Base-by-base conservation (phyloP, 495 filamentous ascomycete species). In the Xanthoparmelia taractica region DNA sequence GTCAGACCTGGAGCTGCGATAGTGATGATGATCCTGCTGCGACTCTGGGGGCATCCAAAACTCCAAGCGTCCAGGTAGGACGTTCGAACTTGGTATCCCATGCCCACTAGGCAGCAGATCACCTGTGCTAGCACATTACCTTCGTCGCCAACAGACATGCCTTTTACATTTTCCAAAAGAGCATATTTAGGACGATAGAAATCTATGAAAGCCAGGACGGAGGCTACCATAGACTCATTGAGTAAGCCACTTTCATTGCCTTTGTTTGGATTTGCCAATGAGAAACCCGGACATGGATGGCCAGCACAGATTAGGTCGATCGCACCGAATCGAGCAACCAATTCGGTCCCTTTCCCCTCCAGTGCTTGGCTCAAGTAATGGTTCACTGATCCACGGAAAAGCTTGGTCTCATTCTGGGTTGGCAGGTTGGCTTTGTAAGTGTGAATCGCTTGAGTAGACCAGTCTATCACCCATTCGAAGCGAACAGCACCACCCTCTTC, bases 221-320 rank as follows among this genome's bases (percentile, higher is more conserved):
- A 87, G 0, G 88, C 86, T 4, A 91, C 79, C 48, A 90, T 76
- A 0, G 87, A 90, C 29, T 83, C 84, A 70, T 92, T 89, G 56
- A 80, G 78, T 29, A 85, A 67, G 0, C 75, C 73, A 73, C 79
- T 55, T 33, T 71, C 63, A 73, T 77, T 67, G 63, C 76, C 63
- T 64, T 76, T 83, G 61, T 81, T 70, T 0, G 45, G 36, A n/a
- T 90, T 89, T 0, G 85, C 69, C 0, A 66, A 57, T 2, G 87
- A 88, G 70, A 88, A 92, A 0, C 86, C 89, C 43, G 84, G 87
- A 66, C 89, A 92, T 0, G 89, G 89, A 63, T 79, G 86, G 1
- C 89, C 89, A 17, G 84, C 89, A 43, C 81, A 77, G n/a, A 91
- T 83, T 45, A 87, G 81, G 3, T 87, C 81, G 18, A 92, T 80